phyloP scores from a whole-genome alignment of 108 stramenopile genomes.

The Cyclotella choctawhatcheeana region DNA sequence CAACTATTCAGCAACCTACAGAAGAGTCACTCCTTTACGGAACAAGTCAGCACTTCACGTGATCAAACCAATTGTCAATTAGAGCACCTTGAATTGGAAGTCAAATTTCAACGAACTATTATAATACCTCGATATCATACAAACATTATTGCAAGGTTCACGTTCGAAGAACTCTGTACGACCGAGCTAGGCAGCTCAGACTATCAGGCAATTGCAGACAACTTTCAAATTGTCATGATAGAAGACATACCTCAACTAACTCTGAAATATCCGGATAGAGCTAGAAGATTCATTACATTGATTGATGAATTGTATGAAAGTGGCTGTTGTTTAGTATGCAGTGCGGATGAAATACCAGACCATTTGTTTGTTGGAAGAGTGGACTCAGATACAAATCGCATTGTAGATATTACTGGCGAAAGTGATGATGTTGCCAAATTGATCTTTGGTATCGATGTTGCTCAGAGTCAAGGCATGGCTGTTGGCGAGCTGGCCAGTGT shows the following conservation, averaged over 20 bases:
- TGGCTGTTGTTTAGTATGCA: conserved; percentile 70
- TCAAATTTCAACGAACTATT: conserved; percentile 62
- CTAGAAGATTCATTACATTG: conserved; percentile 96
- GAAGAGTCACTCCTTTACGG: background rate
- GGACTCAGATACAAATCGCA: background rate
- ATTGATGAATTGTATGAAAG: conserved; percentile 97
- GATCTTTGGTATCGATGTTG: conserved; percentile 58
- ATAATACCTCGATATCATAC: conserved; percentile 40
- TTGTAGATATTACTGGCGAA: conserved; percentile 20
- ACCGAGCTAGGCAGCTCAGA: conserved; percentile 89
- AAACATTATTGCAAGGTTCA: conserved; percentile 62
- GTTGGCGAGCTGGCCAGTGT: conserved; percentile 85
- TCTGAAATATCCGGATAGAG: conserved; percentile 72
- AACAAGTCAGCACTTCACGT: background rate
- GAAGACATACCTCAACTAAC: conserved; percentile 81
- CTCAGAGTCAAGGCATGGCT: conserved; percentile 53
- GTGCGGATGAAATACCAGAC: conserved; percentile 52
- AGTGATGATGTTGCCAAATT: conserved; percentile 19
- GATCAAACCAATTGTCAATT: background rate
- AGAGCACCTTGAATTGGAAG: conserved; percentile 21
- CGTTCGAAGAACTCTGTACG: conserved; percentile 93
- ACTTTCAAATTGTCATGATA: conserved; percentile 85
- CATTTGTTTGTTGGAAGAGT: conserved; percentile 53
- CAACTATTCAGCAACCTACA: conserved; percentile 22
- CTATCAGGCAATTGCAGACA: conserved; percentile 87